phyloP scores from a whole-genome alignment of 805 yeast species.

The Starmera dryadoides region DNA sequence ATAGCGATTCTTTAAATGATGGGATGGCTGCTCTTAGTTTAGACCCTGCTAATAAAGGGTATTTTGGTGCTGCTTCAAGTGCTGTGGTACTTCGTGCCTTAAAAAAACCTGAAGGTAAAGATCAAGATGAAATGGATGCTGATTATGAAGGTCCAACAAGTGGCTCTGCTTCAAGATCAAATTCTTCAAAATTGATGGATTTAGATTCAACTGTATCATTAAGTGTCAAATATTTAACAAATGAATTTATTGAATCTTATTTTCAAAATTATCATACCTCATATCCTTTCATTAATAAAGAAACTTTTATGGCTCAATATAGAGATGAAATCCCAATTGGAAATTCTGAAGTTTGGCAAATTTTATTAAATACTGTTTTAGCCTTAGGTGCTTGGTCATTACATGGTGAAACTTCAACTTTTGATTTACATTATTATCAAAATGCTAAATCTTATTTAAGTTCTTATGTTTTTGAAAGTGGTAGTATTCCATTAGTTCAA shows the following conservation, averaged over 20 bases:
- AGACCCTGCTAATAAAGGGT: conserved; percentile 49
- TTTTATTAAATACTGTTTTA: conserved; percentile 47
- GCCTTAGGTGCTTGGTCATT: conserved; percentile 69
- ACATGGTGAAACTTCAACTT: conserved; percentile 43
- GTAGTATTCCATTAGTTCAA: conserved; percentile 46
- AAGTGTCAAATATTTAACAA: conserved; percentile 22
- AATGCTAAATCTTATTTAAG: conserved; percentile 39
- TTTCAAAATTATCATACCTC: conserved; percentile 54
- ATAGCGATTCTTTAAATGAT: conserved; percentile 34
- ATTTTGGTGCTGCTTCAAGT: conserved; percentile 58
- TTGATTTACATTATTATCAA: conserved; percentile 50
- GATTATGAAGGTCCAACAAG: conserved; percentile 9
- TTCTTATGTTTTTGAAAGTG: conserved; percentile 48
- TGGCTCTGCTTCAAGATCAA: conserved; percentile 17
- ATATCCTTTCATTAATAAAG: conserved; percentile 53
- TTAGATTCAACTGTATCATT: conserved; percentile 19
- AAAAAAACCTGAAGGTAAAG: conserved; percentile 25
- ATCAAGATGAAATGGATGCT: conserved; percentile 10
- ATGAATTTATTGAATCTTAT: conserved; percentile 39
- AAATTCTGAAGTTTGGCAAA: conserved; percentile 41
- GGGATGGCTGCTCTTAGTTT: conserved; percentile 60
- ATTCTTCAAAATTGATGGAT: conserved; percentile 15
- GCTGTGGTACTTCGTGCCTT: conserved; percentile 46
- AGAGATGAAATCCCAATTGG: conserved; percentile 33
- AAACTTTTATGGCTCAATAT: conserved; percentile 42